Base-by-base conservation (phyloP, 805 yeast species). In the Ogataea saltuana region DNA sequence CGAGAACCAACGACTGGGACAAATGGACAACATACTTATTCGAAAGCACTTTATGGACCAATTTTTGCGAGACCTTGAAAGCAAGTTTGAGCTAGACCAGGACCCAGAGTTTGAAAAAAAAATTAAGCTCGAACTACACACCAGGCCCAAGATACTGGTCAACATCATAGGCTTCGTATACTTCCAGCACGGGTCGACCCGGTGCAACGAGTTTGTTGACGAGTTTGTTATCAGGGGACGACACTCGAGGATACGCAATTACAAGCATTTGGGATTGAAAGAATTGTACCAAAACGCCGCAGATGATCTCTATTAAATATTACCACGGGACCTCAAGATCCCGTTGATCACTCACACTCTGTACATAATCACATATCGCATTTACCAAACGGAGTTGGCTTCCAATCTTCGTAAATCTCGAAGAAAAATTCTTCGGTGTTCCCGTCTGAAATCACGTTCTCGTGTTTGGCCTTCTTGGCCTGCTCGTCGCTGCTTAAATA, bases 351-450 rank as follows among this genome's bases (percentile, higher is more conserved):
- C n/a, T n/a, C n/a, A n/a, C n/a, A n/a, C n/a, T n/a, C n/a, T n/a
- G n/a, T n/a, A n/a, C 12, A 6, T 33, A 16, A 33, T 22, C 20
- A 39, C 6, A 39, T 27, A 27, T 45, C 29, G 20, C 28, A 42
- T 15, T 30, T 29, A 4, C 86, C 86, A 61, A 80, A 79, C 1
- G 85, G 83, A 42, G 61, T 70, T 0, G 83, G 77, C 17, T 56
- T 55, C 84, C 85, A 81, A 26, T 67, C 50, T 0, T 59, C 42
- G 34, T 63, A 62, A 12, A 45, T 44, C 33, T 66, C 70, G 51
- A 74, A 70, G 4, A 64, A 30, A 17, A 31, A 46, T 3, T 34
- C 23, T 35, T 28, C 18, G 38, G 18, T 7, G 28, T 26, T 12
- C 16, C 31, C 20, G 33, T 44, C 27, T 12, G 23, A 12, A n/a